phyloP scores from a whole-genome alignment of 2,329 filamentous ascomycete genomes.

The Aspergillus proliferans region DNA sequence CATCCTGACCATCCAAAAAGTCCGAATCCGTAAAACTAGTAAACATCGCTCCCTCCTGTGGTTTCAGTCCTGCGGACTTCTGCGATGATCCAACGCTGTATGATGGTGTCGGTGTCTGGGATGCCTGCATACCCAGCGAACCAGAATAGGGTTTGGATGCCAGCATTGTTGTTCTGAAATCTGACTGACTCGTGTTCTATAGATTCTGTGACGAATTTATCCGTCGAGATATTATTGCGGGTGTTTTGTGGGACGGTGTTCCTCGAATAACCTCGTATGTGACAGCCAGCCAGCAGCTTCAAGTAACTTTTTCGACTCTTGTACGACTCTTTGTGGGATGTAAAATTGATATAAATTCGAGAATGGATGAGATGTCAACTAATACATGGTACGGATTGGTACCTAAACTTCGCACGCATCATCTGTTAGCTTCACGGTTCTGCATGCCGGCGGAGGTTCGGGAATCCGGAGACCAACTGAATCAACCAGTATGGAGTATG shows the following conservation, averaged over 20 bases:
- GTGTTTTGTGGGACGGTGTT: not conserved
- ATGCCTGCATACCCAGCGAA: conserved; percentile 25
- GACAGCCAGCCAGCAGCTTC: not conserved
- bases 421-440: not conserved
- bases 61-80: conserved; percentile 22
- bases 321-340: not conserved
- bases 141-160: conserved; percentile 38
- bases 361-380: not conserved
- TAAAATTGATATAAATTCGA: not conserved
- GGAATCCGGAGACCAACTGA: not conserved
- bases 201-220: too few relatives aligned
- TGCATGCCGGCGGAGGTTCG: not conserved
- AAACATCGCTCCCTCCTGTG: conserved; percentile 44
- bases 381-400: conserved; percentile 6
- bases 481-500: not conserved
- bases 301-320: not conserved
- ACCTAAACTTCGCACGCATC: not conserved
- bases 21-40: conserved; percentile 86
- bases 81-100: conserved; percentile 25
- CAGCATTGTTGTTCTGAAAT: conserved; percentile 26
- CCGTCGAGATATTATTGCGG: not conserved
- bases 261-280: not conserved
- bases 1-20: conserved; percentile 72
- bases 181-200: not conserved
- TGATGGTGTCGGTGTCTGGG: conserved; percentile 29